These are phyloP conservation scores for Scedosporium aurantiacum DNA, from an alignment of 2,329 filamentous ascomycete genomes.

Conservation along the genomic window DNA sequence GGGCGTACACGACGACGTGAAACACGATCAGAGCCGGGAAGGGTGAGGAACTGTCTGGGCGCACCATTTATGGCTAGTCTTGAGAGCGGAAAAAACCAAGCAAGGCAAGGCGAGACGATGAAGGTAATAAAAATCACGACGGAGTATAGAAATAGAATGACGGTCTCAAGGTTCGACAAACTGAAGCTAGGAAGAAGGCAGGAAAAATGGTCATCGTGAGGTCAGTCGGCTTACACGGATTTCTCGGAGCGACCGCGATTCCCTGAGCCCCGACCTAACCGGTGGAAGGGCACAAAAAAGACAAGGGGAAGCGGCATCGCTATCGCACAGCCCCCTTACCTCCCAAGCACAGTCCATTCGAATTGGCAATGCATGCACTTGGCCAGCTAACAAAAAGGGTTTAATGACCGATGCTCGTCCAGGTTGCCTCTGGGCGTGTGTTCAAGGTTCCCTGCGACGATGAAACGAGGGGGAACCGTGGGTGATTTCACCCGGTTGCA, in stretches of 20 bases:
- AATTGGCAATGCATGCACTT: neutral
- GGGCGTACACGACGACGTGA: neutral
- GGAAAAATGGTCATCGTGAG: neutral
- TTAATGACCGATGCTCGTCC: neutral
- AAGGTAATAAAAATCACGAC: neutral
- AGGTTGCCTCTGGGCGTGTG: neutral
- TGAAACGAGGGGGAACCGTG: neutral
- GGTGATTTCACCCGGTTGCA: neutral
- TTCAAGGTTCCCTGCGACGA: neutral
- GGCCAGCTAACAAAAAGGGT: no score
- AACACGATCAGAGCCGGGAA: conserved; percentile 2
- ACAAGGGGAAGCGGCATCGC: neutral
- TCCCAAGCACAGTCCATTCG: no score
- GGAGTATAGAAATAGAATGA: neutral
- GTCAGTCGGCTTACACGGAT: neutral
- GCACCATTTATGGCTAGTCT: neutral
- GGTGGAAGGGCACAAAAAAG: no score
- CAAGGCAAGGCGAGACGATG: neutral
- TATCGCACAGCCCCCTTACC: no score
- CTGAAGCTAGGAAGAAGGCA: neutral
- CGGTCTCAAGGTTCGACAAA: neutral
- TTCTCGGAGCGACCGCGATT: no score
- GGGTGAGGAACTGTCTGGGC: neutral
- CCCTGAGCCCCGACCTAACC: no score
- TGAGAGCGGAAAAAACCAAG: neutral